phyloP scores from a whole-genome alignment of 306 rosid genomes.

The Oxytropis ochrocephala region DNA sequence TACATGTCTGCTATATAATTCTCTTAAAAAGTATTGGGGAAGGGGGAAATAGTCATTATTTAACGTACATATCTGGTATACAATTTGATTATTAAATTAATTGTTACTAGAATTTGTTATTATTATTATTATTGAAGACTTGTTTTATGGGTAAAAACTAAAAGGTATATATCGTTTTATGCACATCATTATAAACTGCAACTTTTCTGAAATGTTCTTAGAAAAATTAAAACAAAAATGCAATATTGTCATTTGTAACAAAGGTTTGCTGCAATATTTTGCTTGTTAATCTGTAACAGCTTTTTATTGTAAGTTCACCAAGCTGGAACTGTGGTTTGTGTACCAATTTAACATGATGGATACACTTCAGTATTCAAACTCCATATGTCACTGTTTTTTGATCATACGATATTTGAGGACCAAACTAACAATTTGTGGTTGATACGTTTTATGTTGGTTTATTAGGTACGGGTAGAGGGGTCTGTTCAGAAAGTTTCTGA shows the following conservation, averaged over 20 bases:
- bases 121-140: not conserved
- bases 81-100: not conserved
- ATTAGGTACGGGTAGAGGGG: conserved; percentile 87
- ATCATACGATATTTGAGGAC: conserved; percentile 14
- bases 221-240: not conserved
- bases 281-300: not conserved
- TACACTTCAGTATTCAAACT: conserved; percentile 6
- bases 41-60: no score
- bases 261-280: not conserved
- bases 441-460: not conserved
- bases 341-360: conserved; percentile 2
- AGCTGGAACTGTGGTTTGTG: not conserved
- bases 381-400: not conserved
- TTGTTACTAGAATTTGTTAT: not conserved
- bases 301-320: not conserved
- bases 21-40: no score
- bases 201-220: not conserved
- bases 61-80: not conserved
- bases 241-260: not conserved
- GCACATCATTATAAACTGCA: not conserved
- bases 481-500: conserved; percentile 78
- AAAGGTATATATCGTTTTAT: not conserved
- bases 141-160: not conserved
- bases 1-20: not conserved
- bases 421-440: not conserved